Evolutionary conservation across 441 rosid genomes (phyloP).

Genomic region (Sinapis alba): DNA sequence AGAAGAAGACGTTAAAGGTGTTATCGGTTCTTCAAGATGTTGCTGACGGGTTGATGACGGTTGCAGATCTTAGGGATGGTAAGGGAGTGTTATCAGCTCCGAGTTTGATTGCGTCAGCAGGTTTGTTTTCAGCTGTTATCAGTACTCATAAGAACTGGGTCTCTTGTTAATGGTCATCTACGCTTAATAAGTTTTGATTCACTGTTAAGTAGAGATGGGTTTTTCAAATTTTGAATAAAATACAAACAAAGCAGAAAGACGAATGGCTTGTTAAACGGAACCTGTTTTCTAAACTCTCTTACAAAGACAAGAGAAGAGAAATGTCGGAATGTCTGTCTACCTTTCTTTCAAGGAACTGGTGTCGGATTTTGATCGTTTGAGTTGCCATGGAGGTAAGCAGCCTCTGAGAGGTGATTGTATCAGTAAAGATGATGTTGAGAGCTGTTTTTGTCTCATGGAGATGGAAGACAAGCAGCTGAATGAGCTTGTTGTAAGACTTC

Average conservation of each 20-base stretch:
- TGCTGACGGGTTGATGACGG: conserved; percentile 83
- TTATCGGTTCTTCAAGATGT: conserved; percentile 79
- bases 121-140: conserved; percentile 82
- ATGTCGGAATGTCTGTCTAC: conserved; percentile 34
- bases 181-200: neutral
- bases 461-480: conserved; percentile 63
- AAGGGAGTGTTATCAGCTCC: conserved; percentile 65
- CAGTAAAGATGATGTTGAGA: conserved; percentile 53
- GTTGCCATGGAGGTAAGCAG: conserved; percentile 64
- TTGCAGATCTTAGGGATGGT: conserved; percentile 76
- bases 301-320: conserved; percentile 4
- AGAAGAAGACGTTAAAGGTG: conserved; percentile 72
- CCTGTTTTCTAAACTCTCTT: conserved; percentile 8
- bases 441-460: conserved; percentile 67
- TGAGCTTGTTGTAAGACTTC: conserved; percentile 40
- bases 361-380: conserved; percentile 56
- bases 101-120: conserved; percentile 61
- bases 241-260: neutral
- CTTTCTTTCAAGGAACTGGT: conserved; percentile 71
- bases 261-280: neutral
- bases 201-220: neutral
- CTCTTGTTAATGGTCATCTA: conserved; percentile 53
- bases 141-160: conserved; percentile 94
- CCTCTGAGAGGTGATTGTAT: conserved; percentile 69
- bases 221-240: neutral